A percentile compares a stretch with the other conserved stretches of the same genome.
Evolutionary conservation across 495 filamentous ascomycete species (phyloP).

Genomic region (Talaromyces adpressus): DNA sequence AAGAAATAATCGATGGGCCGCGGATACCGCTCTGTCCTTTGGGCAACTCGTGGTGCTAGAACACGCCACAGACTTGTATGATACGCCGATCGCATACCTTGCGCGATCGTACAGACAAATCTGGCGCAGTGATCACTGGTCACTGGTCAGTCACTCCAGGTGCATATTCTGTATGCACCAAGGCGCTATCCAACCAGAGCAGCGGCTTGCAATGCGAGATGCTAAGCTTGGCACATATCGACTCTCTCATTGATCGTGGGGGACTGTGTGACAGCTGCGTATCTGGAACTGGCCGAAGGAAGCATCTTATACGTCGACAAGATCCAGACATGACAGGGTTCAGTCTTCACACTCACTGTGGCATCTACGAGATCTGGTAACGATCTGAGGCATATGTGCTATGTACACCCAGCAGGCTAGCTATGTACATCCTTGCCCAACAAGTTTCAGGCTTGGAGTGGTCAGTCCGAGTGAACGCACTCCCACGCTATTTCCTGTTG

Average conservation of each 20-base stretch:
- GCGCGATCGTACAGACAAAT: constrained; percentile 3
- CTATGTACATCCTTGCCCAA: constrained; percentile 1
- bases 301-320: neutral
- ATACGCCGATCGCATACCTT: constrained; percentile 7
- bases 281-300: neutral
- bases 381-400: neutral
- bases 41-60: constrained; percentile 4
- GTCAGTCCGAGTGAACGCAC: neutral
- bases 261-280: neutral
- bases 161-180: neutral
- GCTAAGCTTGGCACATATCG: neutral
- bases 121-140: neutral
- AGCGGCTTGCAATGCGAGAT: neutral
- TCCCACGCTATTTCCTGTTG: neutral
- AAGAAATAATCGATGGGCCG: constrained; percentile 5
- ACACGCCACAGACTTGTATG: constrained; percentile 3
- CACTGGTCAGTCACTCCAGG: neutral
- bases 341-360: neutral
- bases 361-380: constrained; percentile 1
- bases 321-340: neutral
- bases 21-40: constrained; percentile 7
- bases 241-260: neutral
- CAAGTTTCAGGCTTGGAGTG: neutral
- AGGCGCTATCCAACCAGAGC: neutral
- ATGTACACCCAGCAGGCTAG: neutral